These are phyloP conservation scores for Bathelium albidoporum DNA, from an alignment of 495 filamentous ascomycete genomes.

Conservation along the genomic window DNA sequence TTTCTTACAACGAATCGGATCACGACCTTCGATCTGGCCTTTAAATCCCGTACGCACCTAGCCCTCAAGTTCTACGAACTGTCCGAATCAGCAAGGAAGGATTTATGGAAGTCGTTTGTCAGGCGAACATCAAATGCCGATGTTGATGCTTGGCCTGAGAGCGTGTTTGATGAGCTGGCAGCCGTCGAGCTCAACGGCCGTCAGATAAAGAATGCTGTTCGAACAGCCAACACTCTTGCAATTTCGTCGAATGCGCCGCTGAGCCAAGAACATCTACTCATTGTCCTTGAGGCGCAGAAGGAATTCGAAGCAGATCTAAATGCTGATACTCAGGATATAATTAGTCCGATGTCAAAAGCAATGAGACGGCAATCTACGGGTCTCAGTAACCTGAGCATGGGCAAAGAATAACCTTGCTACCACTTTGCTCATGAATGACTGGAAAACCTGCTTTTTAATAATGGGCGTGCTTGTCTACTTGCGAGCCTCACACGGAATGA, in stretches of 20 bases:
- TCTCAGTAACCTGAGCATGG: background rate
- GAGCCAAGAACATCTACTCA: background rate
- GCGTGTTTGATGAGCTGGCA: conserved; percentile 5
- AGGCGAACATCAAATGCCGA: conserved; percentile 15
- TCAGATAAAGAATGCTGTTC: conserved; percentile 18
- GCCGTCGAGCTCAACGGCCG: conserved; percentile 14
- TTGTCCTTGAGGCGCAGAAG: background rate
- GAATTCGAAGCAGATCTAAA: background rate
- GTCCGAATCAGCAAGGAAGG: conserved; percentile 20
- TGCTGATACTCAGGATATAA: background rate
- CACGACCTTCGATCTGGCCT: conserved; percentile 40
- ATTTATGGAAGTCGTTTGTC: conserved; percentile 29
- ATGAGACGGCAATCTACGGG: background rate
- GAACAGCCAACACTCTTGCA: conserved; percentile 14
- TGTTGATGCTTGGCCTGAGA: background rate
- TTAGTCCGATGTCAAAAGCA: background rate
- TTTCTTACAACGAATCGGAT: conserved; percentile 51
- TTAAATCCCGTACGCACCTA: conserved; percentile 40
- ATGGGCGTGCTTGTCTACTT: too few relatives aligned
- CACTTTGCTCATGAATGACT: too few relatives aligned
- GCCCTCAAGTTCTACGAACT: conserved; percentile 39
- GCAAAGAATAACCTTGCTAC: background rate
- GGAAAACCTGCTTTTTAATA: too few relatives aligned
- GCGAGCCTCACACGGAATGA: too few relatives aligned
- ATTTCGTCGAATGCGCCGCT: background rate